A percentile compares a stretch with the other conserved stretches of the same genome.
Evolutionary conservation across 2,329 filamentous ascomycete species (phyloP).

Genomic region (Esteya vermicola): DNA sequence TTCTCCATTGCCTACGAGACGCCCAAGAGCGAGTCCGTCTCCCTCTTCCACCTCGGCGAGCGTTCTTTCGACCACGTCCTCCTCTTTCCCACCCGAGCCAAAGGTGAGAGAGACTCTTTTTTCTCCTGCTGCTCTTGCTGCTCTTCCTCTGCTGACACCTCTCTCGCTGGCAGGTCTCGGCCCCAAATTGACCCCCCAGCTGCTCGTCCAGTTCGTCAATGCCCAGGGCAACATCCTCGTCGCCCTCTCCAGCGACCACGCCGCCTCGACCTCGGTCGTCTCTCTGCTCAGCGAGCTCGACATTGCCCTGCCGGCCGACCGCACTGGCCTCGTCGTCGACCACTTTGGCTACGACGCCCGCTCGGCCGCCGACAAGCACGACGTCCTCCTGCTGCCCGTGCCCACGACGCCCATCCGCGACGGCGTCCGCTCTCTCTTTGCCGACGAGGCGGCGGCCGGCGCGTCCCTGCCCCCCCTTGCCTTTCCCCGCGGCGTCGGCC

Average conservation of each 20-base stretch:
- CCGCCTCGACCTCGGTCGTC: constrained; percentile 59
- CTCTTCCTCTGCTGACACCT: not conserved
- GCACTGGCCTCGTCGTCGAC: constrained; percentile 75
- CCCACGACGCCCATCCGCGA: constrained; percentile 49
- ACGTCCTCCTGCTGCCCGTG: constrained; percentile 67
- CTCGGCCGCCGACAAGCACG: constrained; percentile 69
- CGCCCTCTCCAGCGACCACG: constrained; percentile 57
- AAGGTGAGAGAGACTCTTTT: constrained; percentile 40
- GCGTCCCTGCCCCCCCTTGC: constrained; percentile 59
- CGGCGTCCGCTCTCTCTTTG: constrained; percentile 67
- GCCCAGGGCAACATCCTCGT: constrained; percentile 80
- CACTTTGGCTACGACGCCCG: constrained; percentile 85
- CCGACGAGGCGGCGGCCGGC: constrained; percentile 28
- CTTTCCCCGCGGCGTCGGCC: constrained; percentile 69
- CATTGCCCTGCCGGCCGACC: constrained; percentile 73
- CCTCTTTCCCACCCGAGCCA: constrained; percentile 77
- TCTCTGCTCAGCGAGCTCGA: constrained; percentile 79
- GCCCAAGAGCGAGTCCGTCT: constrained; percentile 63
- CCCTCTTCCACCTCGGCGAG: constrained; percentile 75
- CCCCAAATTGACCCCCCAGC: constrained; percentile 71
- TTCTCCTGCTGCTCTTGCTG: not conserved
- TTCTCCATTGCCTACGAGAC: constrained; percentile 71
- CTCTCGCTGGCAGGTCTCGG: constrained; percentile 56
- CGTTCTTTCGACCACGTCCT: constrained; percentile 83
- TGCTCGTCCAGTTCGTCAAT: constrained; percentile 84